A percentile compares a stretch with the other conserved stretches of the same genome.
These are phyloP conservation scores for Xylaria acuta DNA, from an alignment of 495 filamentous ascomycete species.

Conservation along the genomic window DNA sequence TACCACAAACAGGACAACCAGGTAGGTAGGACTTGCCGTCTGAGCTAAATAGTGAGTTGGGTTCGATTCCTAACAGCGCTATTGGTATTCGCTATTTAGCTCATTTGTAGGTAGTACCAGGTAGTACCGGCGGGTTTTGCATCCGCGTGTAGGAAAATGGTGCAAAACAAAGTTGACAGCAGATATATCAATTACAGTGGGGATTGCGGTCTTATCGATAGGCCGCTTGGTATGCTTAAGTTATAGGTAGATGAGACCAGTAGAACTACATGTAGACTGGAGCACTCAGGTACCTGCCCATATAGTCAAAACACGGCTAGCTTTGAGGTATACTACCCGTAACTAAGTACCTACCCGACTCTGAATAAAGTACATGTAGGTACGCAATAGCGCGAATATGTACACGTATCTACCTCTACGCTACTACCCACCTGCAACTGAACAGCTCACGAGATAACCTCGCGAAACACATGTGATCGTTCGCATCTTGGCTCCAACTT, in stretches of 20 bases:
- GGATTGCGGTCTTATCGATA: background rate
- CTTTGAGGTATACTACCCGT: background rate
- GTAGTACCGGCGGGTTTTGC: background rate
- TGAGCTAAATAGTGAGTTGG: no score
- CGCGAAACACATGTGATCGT: slow-evolving; percentile 23
- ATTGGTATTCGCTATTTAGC: no score
- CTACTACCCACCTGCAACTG: background rate
- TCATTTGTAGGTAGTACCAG: no score
- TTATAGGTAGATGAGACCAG: no score
- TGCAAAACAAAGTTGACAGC: background rate
- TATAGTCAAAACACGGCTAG: background rate
- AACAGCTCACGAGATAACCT: slow-evolving; percentile 1
- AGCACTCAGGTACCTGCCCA: background rate
- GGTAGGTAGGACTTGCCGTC: no score
- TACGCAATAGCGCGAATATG: background rate
- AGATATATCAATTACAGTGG: background rate
- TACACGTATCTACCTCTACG: background rate
- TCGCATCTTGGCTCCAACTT: background rate
- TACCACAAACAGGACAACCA: background rate
- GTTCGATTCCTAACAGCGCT: no score
- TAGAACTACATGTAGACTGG: background rate
- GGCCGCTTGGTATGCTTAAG: background rate
- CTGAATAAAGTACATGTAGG: background rate
- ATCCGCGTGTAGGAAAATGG: no score
- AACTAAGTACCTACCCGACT: background rate